Percentiles rank a stretch among this genome's conserved stretches.
These are phyloP conservation scores for Auxenochlorella pyrenoidosa DNA, from an alignment of 139 green algal species.

Conservation along the genomic window DNA sequence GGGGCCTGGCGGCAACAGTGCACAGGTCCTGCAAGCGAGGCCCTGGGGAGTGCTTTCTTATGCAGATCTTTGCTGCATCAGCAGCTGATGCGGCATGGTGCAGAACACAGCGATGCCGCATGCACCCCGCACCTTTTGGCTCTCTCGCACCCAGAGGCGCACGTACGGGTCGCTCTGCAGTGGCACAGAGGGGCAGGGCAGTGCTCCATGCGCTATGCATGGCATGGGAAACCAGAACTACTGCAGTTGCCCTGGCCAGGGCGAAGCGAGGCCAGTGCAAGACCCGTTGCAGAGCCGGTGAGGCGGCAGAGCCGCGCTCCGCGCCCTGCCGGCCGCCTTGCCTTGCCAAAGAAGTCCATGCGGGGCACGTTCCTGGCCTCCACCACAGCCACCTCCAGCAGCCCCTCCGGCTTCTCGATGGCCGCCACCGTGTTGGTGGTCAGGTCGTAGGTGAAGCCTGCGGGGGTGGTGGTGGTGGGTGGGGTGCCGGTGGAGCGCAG, in stretches of 20 bases:
- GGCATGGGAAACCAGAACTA: not conserved
- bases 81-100: not conserved
- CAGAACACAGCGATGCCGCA: not conserved
- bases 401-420: conserved; percentile 26
- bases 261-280: no score
- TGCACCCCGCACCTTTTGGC: not conserved
- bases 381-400: conserved; percentile 41
- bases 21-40: no score
- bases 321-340: not conserved
- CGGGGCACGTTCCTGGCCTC: conserved; percentile 35
- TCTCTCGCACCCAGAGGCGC: conserved; percentile 14
- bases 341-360: conserved; percentile 38
- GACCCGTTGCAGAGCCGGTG: no score
- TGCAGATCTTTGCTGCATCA: not conserved
- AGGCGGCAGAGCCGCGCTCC: not conserved
- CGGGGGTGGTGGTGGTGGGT: not conserved
- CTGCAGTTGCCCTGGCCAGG: no score
- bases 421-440: not conserved
- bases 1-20: no score
- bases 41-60: no score
- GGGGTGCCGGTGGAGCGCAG: no score
- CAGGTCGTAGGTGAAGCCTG: conserved; percentile 34
- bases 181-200: not conserved
- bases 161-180: conserved; percentile 36
- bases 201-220: not conserved